Percentiles rank a stretch among this genome's conserved stretches.
phyloP scores from a whole-genome alignment of 2,329 filamentous ascomycete genomes.

The Kalaharituber pfeilii region DNA sequence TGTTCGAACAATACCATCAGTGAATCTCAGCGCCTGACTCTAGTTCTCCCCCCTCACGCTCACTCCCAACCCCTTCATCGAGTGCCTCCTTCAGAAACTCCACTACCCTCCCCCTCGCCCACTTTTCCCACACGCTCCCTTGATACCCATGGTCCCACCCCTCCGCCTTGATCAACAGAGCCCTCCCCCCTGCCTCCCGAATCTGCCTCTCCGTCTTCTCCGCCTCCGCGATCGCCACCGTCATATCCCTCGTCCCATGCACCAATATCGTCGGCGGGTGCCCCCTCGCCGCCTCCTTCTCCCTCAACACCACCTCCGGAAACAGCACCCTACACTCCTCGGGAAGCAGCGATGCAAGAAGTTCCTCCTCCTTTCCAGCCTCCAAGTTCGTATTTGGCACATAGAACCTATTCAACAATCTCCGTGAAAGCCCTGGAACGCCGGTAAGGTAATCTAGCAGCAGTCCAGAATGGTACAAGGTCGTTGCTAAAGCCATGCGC shows the following conservation, averaged over 20 bases:
- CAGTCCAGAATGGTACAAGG: conserved; percentile 5
- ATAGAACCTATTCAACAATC: background rate
- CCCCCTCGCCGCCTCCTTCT: background rate
- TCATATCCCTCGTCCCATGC: background rate
- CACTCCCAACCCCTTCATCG: background rate
- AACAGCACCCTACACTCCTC: background rate
- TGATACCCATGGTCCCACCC: background rate
- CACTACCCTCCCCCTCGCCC: background rate
- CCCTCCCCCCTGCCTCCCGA: background rate
- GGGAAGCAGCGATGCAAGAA: background rate
- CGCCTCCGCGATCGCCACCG: background rate
- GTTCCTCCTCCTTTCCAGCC: background rate
- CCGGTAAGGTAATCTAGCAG: conserved; percentile 10
- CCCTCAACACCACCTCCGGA: background rate
- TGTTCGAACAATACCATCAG: too few relatives aligned
- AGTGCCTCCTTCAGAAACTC: background rate
- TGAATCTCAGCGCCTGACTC: too few relatives aligned
- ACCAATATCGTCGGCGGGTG: background rate
- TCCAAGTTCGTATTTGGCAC: background rate
- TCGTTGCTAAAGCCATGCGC: background rate
- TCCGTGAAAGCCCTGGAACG: conserved; percentile 3
- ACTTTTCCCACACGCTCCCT: background rate
- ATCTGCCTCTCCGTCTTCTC: background rate
- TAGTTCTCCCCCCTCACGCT: too few relatives aligned
- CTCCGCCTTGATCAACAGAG: background rate